Evolutionary conservation across 371 early-diverging fungal species (phyloP), one percentile per base, ranked within the genome.

Genomic region (Rhizopus delemar): DNA sequence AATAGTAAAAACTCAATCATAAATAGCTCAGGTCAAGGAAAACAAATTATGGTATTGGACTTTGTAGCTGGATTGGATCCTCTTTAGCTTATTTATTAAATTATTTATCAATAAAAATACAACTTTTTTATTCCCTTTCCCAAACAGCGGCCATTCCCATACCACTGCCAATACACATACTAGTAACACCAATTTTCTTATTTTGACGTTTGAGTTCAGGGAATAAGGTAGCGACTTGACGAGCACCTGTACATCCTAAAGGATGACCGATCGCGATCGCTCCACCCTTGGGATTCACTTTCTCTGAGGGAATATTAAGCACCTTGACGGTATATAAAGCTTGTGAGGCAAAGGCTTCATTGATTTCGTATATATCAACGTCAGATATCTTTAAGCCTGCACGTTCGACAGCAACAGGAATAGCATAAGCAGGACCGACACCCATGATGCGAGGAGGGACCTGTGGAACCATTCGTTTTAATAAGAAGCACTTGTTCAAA

Each of bases 321-420:
- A 90, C 86, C 77, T 94, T 86, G 43, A 95, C 86, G 56, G 87
- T 90, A 86, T 93, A 96, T 57, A 96, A 86, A n/a, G 95, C 92
- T 81, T 98, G 98, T 63, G 97, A 96, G 33, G 99, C 98, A 77
- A 99, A 99, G 33, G 99, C 99, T 81, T 99, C 98, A 85, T 98
- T 99, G 68, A 96, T 86, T 79, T 94, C 94, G 55, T 81, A 83
- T 43, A 93, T 68, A 62, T 75, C 75, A 28, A 99, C 83, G 73
- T 99, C 95, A 56, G 84, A 73, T 54, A 91, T 62, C 38, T 73
- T 72, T 54, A 98, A 72, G 8, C 93, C 93, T 53, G 93, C 91
- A 76, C 92, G 88, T 67, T 90, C 80, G 62, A 92, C 81, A 31
- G 90, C 96, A 0, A 83, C 87, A 34, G 99, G 99, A 71, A 98